Percentiles rank a stretch among this genome's conserved stretches.
These are phyloP conservation scores for Ambrosiella beaveri DNA, from an alignment of 2,329 filamentous ascomycete species.

Conservation along the genomic window DNA sequence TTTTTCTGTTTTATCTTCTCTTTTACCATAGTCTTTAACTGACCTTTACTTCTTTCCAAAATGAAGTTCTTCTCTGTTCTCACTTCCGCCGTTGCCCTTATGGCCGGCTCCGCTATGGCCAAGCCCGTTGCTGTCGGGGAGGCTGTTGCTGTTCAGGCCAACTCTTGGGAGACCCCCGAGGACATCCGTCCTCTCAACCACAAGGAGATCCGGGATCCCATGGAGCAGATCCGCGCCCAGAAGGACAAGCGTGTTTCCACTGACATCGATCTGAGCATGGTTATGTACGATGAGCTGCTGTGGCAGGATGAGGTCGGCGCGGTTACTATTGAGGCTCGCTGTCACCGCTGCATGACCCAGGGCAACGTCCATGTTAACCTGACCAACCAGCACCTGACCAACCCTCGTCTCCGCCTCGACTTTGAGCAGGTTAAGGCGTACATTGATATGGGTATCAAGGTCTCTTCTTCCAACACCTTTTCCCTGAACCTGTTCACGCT, in stretches of 20 bases:
- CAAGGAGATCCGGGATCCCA: slow-evolving; percentile 9
- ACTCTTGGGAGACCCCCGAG: slow-evolving; percentile 6
- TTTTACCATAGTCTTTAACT: background rate
- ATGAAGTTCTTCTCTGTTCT: slow-evolving; percentile 1
- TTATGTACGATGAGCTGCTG: background rate
- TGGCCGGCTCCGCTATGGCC: slow-evolving; percentile 6
- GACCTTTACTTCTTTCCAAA: background rate
- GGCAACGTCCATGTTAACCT: slow-evolving; percentile 30
- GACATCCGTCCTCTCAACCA: slow-evolving; percentile 11
- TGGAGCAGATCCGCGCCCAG: slow-evolving; percentile 11
- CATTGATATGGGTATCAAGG: slow-evolving; percentile 29
- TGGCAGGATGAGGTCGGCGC: background rate
- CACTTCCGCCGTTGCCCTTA: background rate
- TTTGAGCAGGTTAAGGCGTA: slow-evolving; percentile 35
- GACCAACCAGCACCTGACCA: slow-evolving; percentile 23
- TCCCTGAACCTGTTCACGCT: slow-evolving; percentile 32
- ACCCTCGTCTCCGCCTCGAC: slow-evolving; percentile 27
- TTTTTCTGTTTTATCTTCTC: background rate
- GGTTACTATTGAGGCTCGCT: slow-evolving; percentile 21
- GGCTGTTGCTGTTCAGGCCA: background rate
- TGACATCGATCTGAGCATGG: slow-evolving; percentile 10
- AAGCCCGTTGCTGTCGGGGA: slow-evolving; percentile 1
- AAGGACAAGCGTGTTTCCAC: slow-evolving; percentile 15
- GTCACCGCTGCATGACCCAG: slow-evolving; percentile 32
- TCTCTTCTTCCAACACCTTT: slow-evolving; percentile 30